Percentiles rank a stretch among this genome's conserved stretches.
phyloP scores from a whole-genome alignment of 257 asterid genomes.

The Forsythia suspensa region DNA sequence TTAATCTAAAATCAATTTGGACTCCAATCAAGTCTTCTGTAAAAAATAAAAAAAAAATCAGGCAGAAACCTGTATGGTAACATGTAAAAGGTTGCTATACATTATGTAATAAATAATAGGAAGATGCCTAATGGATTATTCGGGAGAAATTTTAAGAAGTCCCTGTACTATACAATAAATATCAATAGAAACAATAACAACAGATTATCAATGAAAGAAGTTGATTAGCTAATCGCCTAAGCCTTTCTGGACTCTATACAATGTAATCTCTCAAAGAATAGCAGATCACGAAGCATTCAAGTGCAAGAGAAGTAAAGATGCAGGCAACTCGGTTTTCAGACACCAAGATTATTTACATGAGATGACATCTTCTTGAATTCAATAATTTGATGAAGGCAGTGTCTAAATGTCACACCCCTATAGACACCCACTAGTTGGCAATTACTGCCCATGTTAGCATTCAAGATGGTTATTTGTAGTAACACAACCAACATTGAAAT shows the following conservation, averaged over 20 bases:
- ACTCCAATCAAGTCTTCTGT: background rate
- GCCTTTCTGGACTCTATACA: background rate
- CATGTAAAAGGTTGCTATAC: background rate
- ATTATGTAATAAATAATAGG: background rate
- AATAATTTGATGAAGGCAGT: background rate
- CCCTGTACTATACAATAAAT: background rate
- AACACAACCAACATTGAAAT: background rate
- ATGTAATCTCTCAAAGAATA: background rate
- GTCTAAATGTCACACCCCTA: background rate
- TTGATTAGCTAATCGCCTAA: background rate
- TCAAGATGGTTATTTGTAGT: background rate
- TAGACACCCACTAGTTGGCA: background rate
- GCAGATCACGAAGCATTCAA: background rate
- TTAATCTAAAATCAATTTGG: background rate
- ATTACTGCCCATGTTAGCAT: background rate
- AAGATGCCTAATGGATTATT: background rate
- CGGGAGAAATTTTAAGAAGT: background rate
- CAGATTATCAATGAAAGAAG: too few species aligned
- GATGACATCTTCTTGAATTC: background rate
- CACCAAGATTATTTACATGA: background rate
- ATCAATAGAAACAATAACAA: background rate
- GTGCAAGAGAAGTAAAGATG: background rate
- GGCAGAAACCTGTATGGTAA: background rate
- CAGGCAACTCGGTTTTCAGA: background rate
- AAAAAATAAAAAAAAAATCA: too few species aligned